Evolutionary conservation across 768 basidiomycete species (phyloP), one percentile per base, ranked within the genome.

Genomic region (Lentinula detonsa): DNA sequence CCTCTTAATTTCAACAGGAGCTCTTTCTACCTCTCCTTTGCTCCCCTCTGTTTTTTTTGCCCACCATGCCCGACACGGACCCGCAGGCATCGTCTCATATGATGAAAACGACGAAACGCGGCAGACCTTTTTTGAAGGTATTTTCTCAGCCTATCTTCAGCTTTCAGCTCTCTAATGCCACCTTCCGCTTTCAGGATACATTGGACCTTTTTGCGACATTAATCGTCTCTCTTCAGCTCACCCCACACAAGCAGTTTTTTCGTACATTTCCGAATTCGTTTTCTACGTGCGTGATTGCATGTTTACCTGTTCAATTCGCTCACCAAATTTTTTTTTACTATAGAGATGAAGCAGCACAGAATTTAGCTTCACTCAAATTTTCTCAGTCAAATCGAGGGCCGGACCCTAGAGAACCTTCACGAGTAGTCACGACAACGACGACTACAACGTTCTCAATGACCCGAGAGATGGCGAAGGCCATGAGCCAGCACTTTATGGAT

Each of bases 381-480:
- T 96, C 97, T 34, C 97, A 99, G 78, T 98, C 97, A 59, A 96
- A 95, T 78, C 93, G 97, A 71, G 91, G 94, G 67, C 91, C 95
- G 70, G 97, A 99, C 82, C 96, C 97, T 66, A 90, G 93, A 78
- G 97, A 99, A 75, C 94, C 95, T 68, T 87, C 92, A 74, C 90
- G 97, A 70, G 93, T 99, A 75, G 91, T 99, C 71, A 99, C 97
- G 69, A 99, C 97, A 0, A 99, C 97, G 0, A 99, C 97, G 5
- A 98, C 97, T 5, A 99, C 97, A 46, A 99, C 97, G 37, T 99
- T 99, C 78, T 94, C 94, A 63, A 98, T 99, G 97, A 93, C 94
- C 66, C 90, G 97, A 67, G 97, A 99, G 49, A 98, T 99, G 92
- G 97, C 97, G 64, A 98, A 98, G 78, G 94, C 93, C 37, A 98